phyloP scores from a whole-genome alignment of 257 asterid genomes.

The Rhazya stricta region DNA sequence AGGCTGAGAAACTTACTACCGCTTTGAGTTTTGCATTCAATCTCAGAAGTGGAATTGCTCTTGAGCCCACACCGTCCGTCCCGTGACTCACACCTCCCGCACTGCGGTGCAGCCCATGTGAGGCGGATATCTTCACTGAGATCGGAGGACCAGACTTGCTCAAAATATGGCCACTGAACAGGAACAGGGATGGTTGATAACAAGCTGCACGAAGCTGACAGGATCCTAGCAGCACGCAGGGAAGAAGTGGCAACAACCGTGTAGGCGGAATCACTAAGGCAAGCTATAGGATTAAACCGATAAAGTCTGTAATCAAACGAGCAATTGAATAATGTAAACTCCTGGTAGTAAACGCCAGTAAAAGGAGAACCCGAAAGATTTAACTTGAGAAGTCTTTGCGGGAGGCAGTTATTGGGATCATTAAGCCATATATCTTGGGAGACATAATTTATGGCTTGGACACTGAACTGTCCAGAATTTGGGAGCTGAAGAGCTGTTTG shows the following conservation, averaged over 20 bases:
- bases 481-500: conserved; percentile 37
- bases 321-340: conserved; percentile 46
- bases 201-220: conserved; percentile 29
- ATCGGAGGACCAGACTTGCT: conserved; percentile 36
- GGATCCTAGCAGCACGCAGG: conserved; percentile 12
- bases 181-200: conserved; percentile 45
- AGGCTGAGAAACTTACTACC: not conserved
- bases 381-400: conserved; percentile 37
- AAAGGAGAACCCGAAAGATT: conserved; percentile 58
- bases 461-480: conserved; percentile 30
- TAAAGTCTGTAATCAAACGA: conserved; percentile 20
- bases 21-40: conserved; percentile 30
- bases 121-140: conserved; percentile 40
- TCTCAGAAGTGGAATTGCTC: conserved; percentile 15
- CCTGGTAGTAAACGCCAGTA: conserved; percentile 22
- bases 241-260: conserved; percentile 45
- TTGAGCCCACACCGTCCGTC: conserved; percentile 40
- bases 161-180: conserved; percentile 35
- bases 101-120: conserved; percentile 38
- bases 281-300: conserved; percentile 32
- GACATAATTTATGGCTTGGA: conserved; percentile 38
- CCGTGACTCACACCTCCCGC: conserved; percentile 43
- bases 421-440: conserved; percentile 46
- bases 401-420: conserved; percentile 51
- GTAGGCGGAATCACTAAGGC: conserved; percentile 43